Evolutionary conservation across 352 stramenopile species (phyloP), one percentile per base, ranked within the genome.

Genomic region (Globisporangium yorkense): DNA sequence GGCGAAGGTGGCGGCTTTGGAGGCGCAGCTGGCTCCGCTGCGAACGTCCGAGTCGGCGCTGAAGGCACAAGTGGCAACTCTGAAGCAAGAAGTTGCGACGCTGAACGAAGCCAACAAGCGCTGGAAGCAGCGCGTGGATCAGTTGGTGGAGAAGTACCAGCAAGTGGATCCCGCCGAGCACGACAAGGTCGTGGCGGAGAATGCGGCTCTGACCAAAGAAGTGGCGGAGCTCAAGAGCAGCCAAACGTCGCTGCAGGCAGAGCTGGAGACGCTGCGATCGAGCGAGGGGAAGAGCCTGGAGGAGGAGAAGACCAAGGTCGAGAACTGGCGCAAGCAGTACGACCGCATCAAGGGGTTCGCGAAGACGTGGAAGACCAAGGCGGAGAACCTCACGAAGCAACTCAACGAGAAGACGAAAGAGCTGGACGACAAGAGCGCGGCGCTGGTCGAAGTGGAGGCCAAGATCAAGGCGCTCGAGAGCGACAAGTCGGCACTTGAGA

Each of bases 361-460:
- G 2, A 93, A 93, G 68, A 86, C 75, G 39, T 93, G 83, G 83
- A 90, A 93, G 70, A 75, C 71, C 24, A 88, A 91, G 69, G 76
- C 79, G 0, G 80, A 92, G 62, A 57, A 56, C 31, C 58, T 89
- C 43, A 85, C 61, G 6, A 88, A 87, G 62, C 72, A 85, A 53
- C 56, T 89, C 31, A 70, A 64, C 2, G 82, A 92, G 35, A 90
- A 88, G 63, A 80, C 73, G 45, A 87, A 88, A 60, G 77, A 84
- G 53, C 52, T 59, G 0, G 75, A 88, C 5, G 75, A 86, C 49
- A 80, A 83, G 16, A 62, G 53, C 5, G 63, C 62, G 21, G 56
- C 63, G 31, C 56, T 87, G 43, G 59, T 61, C 16, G 62, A 68
- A 6, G 29, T 83, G 8, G 74, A 89, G 53, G 57, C 57, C 37